Evolutionary conservation across 140 eudicot species (phyloP).

Genomic region (Cichorium intybus): DNA sequence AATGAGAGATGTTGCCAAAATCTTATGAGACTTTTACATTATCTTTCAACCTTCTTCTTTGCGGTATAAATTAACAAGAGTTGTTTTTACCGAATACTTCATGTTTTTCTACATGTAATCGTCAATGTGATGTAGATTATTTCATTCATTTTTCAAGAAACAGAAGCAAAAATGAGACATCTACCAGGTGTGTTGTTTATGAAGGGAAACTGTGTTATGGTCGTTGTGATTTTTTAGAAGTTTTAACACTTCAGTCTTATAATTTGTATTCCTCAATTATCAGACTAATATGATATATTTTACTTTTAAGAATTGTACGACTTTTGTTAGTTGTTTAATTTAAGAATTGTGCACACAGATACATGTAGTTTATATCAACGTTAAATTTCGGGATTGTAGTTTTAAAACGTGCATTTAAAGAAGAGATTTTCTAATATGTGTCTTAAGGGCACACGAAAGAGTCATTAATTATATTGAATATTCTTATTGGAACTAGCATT

Average conservation of each 20-base stretch:
- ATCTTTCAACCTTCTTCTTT: neutral
- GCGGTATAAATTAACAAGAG: neutral
- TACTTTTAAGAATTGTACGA: neutral
- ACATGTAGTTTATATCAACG: too few relatives aligned
- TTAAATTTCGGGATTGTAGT: too few relatives aligned
- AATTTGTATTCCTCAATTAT: neutral
- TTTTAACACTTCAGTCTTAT: neutral
- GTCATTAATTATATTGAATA: too few relatives aligned
- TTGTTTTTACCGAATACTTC: neutral
- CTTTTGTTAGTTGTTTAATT: neutral
- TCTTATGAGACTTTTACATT: conserved; percentile 34
- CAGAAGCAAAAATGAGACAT: neutral
- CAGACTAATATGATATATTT: neutral
- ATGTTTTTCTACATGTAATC: conserved; percentile 18
- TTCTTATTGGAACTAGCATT: too few relatives aligned
- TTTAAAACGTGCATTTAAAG: too few relatives aligned
- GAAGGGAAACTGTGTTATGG: neutral
- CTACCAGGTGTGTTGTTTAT: neutral
- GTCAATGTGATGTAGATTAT: conserved; percentile 7
- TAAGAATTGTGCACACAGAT: too few relatives aligned
- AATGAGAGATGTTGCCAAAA: conserved; percentile 80
- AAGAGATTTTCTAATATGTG: too few relatives aligned
- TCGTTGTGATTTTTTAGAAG: neutral
- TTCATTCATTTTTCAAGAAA: neutral
- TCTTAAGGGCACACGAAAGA: too few relatives aligned